These are phyloP conservation scores for Forsythia suspensa DNA, from an alignment of 257 asterid genomes.

Conservation along the genomic window DNA sequence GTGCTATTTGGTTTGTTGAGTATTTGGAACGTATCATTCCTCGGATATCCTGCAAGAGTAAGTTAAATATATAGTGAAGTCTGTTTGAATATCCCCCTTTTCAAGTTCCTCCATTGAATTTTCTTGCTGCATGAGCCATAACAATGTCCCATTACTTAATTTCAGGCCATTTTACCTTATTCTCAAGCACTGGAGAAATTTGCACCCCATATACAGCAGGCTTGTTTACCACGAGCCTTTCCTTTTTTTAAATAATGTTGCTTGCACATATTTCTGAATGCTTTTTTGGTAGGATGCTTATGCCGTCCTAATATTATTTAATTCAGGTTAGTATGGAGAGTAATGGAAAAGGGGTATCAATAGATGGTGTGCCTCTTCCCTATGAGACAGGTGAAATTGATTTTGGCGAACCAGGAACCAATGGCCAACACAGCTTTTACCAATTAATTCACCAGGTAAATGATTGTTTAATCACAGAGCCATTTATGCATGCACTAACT, in stretches of 20 bases:
- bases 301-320: slow-evolving; percentile 5
- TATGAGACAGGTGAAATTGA: slow-evolving; percentile 95
- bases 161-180: slow-evolving; percentile 97
- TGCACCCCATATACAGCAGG: slow-evolving; percentile 99
- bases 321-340: slow-evolving; percentile 99
- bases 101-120: neutral
- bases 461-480: slow-evolving; percentile 5
- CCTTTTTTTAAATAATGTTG: slow-evolving; percentile 16
- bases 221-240: slow-evolving; percentile 27
- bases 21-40: slow-evolving; percentile 96
- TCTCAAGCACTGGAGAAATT: slow-evolving; percentile 96
- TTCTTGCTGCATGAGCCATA: neutral
- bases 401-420: slow-evolving; percentile 99
- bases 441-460: slow-evolving; percentile 98
- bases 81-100: slow-evolving; percentile 13
- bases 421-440: slow-evolving; percentile 99
- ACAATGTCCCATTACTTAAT: neutral
- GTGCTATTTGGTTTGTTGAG: slow-evolving; percentile 92
- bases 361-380: slow-evolving; percentile 94
- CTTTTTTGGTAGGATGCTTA: neutral
- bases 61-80: slow-evolving; percentile 33
- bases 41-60: slow-evolving; percentile 96
- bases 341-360: slow-evolving; percentile 96
- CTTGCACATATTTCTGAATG: slow-evolving; percentile 16
- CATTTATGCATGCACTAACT: neutral